phyloP scores from a whole-genome alignment of 148 eudicot species.

The Vaccinium darrowii region DNA sequence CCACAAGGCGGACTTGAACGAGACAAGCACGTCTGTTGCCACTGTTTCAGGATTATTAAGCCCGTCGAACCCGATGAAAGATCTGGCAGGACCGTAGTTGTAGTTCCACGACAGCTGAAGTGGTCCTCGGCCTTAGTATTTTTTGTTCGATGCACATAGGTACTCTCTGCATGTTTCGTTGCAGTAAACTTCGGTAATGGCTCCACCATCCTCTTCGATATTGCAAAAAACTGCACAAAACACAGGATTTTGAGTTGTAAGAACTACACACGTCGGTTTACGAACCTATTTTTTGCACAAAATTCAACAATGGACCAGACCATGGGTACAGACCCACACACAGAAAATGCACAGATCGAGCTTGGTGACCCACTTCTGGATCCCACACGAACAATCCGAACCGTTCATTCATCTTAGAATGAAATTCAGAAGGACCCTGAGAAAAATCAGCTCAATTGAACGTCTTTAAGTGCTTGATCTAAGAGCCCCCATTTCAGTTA shows the following conservation, averaged over 20 bases:
- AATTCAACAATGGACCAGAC: neutral
- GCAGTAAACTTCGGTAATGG: slow-evolving; percentile 40
- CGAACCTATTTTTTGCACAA: neutral
- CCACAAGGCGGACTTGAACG: slow-evolving; percentile 14
- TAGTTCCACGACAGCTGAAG: slow-evolving; percentile 45
- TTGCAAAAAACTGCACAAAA: slow-evolving; percentile 46
- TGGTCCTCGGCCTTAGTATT: slow-evolving; percentile 43
- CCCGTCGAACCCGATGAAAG: slow-evolving; percentile 26
- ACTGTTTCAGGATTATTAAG: slow-evolving; percentile 34
- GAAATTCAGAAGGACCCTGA: too few species aligned
- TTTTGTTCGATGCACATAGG: slow-evolving; percentile 27
- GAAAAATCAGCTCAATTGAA: too few species aligned
- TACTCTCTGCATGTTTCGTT: slow-evolving; percentile 27
- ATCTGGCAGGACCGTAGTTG: slow-evolving; percentile 41
- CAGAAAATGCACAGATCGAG: too few species aligned
- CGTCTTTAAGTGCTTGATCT: too few species aligned
- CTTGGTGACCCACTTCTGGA: too few species aligned
- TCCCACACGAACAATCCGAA: too few species aligned
- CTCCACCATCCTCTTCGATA: slow-evolving; percentile 49
- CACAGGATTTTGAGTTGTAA: neutral
- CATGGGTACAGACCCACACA: too few species aligned
- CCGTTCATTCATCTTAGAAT: too few species aligned
- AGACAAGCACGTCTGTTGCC: slow-evolving; percentile 14
- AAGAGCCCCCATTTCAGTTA: too few species aligned
- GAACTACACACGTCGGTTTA: too few species aligned